phyloP scores from a whole-genome alignment of 768 basidiomycete species.

The Myochromella boudieri region DNA sequence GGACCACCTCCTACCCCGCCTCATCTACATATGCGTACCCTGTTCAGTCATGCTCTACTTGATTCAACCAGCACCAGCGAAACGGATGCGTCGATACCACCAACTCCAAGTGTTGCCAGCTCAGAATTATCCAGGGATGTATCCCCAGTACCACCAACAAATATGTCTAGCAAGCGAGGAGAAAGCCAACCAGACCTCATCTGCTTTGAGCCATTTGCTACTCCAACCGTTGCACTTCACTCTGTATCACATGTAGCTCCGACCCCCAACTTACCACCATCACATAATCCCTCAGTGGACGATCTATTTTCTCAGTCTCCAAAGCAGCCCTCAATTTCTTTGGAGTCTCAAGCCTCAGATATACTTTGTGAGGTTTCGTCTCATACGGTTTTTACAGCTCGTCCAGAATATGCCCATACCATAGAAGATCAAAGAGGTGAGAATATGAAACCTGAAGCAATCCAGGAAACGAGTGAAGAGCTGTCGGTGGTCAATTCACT shows the following conservation, averaged over 20 bases:
- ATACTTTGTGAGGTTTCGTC: not conserved
- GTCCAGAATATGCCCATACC: not conserved
- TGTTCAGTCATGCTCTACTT: constrained; percentile 1
- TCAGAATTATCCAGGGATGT: constrained; percentile 1
- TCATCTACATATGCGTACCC: too few species aligned
- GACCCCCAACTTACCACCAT: constrained; percentile 5
- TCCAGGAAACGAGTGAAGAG: constrained; percentile 6
- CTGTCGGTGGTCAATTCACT: constrained; percentile 1
- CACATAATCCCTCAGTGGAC: constrained; percentile 24
- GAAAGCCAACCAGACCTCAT: constrained; percentile 27
- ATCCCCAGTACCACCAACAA: constrained; percentile 1
- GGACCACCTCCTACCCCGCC: constrained; percentile 1
- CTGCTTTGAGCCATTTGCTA: constrained; percentile 42
- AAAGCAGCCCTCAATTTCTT: not conserved
- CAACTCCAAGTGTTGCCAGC: not conserved
- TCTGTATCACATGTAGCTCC: constrained; percentile 16
- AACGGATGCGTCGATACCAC: not conserved
- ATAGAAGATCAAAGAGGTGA: not conserved
- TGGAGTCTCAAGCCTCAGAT: too few species aligned
- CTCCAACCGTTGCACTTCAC: constrained; percentile 19
- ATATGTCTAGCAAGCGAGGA: not conserved
- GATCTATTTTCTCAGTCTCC: constrained; percentile 24
- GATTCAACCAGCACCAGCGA: not conserved
- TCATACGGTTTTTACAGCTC: not conserved
- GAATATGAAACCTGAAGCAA: not conserved